Evolutionary conservation across 192 early-diverging fungal genomes (phyloP).

Genomic region (Coemansia sp.): DNA sequence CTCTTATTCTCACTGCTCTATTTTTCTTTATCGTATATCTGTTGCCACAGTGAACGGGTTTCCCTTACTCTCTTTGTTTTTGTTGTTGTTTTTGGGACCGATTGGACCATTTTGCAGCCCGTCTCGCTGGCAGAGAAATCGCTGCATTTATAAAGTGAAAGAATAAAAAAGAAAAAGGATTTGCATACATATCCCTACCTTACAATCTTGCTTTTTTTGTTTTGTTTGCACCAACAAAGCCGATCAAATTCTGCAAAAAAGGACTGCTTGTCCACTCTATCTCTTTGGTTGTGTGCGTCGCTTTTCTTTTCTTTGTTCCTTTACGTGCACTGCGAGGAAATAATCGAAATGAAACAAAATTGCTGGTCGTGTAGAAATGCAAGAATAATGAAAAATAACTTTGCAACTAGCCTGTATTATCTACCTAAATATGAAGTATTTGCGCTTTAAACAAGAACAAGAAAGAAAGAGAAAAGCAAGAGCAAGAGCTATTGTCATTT

Average conservation of each 20-base stretch:
- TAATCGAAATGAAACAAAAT: background rate
- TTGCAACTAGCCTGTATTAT: too few species aligned
- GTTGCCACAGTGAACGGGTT: background rate
- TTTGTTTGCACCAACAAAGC: background rate
- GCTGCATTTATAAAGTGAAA: slow-evolving; percentile 1
- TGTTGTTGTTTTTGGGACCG: slow-evolving; percentile 6
- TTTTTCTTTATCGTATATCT: background rate
- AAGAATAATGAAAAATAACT: too few species aligned
- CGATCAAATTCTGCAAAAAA: slow-evolving; percentile 2
- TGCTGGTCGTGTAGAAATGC: too few species aligned
- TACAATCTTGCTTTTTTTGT: background rate
- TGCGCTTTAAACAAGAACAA: background rate
- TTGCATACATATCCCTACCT: slow-evolving; percentile 8
- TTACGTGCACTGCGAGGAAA: background rate
- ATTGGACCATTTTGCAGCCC: background rate
- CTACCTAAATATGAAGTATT: background rate
- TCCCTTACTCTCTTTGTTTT: background rate
- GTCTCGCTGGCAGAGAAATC: background rate
- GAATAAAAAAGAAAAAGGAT: background rate
- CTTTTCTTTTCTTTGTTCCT: background rate
- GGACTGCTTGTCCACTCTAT: background rate
- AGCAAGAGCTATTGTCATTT: too few species aligned
- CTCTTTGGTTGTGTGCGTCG: background rate
- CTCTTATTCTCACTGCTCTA: background rate
- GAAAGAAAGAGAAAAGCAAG: too few species aligned